A percentile compares a stretch with the other conserved stretches of the same genome.
phyloP scores from a whole-genome alignment of 192 early-diverging fungal genomes.

The Mortierella antarctica region DNA sequence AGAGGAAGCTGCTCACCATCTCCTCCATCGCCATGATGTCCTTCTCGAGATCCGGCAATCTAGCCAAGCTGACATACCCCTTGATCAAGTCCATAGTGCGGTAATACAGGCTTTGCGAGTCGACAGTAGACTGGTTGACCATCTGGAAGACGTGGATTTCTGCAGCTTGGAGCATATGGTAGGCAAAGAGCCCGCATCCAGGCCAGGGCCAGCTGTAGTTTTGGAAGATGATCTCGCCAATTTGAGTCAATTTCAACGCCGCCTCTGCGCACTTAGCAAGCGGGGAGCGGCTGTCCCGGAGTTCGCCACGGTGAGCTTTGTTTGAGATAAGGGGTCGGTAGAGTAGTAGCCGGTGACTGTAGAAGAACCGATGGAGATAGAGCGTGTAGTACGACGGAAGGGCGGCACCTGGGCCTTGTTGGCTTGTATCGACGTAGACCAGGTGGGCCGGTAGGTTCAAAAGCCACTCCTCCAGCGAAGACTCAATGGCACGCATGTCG shows the following conservation, averaged over 20 bases:
- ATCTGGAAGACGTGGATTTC: conserved; percentile 54
- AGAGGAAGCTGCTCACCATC: conserved; percentile 44
- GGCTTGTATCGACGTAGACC: conserved; percentile 25
- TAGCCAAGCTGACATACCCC: conserved; percentile 47
- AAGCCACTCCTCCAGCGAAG: conserved; percentile 34
- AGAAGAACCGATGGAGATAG: conserved; percentile 52
- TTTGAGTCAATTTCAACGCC: conserved; percentile 40
- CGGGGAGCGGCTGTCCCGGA: conserved; percentile 30
- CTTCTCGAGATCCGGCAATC: conserved; percentile 39
- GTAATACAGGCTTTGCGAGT: conserved; percentile 43
- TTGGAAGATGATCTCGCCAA: conserved; percentile 54
- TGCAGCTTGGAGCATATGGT: conserved; percentile 51
- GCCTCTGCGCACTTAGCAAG: conserved; percentile 47
- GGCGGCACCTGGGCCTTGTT: conserved; percentile 8
- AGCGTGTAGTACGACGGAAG: conserved; percentile 52
- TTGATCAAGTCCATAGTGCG: conserved; percentile 51
- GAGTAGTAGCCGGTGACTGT: conserved; percentile 39
- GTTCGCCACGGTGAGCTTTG: conserved; percentile 42
- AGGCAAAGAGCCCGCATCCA: conserved; percentile 52
- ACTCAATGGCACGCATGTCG: conserved; percentile 31
- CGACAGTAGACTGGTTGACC: conserved; percentile 34
- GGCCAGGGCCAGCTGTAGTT: conserved; percentile 56
- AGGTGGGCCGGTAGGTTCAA: conserved; percentile 40
- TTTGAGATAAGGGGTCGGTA: conserved; percentile 45
- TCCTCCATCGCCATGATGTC: conserved; percentile 48